These are phyloP conservation scores for Penicillium sp. DNA, from an alignment of 2,329 filamentous ascomycete species.

Conservation along the genomic window DNA sequence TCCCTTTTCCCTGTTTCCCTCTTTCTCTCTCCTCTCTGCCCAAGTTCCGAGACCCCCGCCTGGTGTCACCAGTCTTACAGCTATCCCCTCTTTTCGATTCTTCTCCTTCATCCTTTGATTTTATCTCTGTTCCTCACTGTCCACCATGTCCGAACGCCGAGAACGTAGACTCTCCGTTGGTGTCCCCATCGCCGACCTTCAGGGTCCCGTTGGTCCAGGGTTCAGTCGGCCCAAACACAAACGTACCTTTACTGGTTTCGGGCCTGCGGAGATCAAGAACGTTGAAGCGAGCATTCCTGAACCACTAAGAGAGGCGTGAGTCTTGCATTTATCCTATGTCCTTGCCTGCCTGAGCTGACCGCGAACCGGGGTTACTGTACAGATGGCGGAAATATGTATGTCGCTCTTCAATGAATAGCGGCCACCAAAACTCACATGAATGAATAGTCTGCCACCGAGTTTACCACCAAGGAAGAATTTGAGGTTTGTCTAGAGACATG, in stretches of 20 bases:
- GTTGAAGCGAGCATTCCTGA: constrained; percentile 91
- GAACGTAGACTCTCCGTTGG: constrained; percentile 77
- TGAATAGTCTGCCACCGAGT: constrained; percentile 59
- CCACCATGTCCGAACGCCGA: constrained; percentile 40
- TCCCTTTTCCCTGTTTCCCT: neutral
- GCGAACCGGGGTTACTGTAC: neutral
- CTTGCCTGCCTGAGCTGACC: neutral
- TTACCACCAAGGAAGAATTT: constrained; percentile 76
- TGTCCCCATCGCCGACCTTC: constrained; percentile 78
- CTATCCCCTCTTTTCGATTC: constrained; percentile 3
- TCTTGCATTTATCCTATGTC: constrained; percentile 27
- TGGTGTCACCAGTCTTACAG: neutral
- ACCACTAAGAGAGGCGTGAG: constrained; percentile 76
- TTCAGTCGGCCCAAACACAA: constrained; percentile 93
- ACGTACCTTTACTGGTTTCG: constrained; percentile 92
- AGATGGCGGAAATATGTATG: constrained; percentile 59
- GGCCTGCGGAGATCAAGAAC: constrained; percentile 81
- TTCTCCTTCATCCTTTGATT: neutral
- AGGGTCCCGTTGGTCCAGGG: constrained; percentile 77
- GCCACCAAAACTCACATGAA: constrained; percentile 3
- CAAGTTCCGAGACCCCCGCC: constrained; percentile 1
- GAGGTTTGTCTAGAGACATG: constrained; percentile 37
- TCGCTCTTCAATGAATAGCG: neutral
- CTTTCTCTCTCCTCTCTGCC: neutral
- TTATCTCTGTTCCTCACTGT: neutral